Conservation (phyloP, 2,329 filamentous ascomycete genomes). For the Colletotrichum sp. region DNA sequence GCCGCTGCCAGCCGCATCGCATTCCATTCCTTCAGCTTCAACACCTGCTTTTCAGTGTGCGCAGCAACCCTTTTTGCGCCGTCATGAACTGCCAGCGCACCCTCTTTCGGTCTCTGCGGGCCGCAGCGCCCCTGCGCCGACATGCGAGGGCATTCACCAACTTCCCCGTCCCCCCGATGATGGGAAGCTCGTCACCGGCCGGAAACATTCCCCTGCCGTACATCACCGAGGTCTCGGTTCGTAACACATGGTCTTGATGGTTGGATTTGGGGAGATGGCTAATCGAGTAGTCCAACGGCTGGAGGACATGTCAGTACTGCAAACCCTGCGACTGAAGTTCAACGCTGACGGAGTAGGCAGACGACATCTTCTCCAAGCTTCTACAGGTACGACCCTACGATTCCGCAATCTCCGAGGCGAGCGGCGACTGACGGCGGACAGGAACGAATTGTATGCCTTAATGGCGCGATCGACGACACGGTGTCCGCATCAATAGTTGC, state of each 20-base stretch:
- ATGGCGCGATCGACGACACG: constrained; percentile 88
- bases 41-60: neutral
- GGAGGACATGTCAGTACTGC: constrained; percentile 72
- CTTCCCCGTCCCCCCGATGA: constrained; percentile 34
- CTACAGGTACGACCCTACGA: constrained; percentile 61
- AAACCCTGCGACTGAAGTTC: neutral
- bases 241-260: constrained; percentile 17
- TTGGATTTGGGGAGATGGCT: constrained; percentile 21
- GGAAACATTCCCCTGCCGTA: constrained; percentile 62
- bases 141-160: constrained; percentile 48
- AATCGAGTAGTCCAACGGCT: constrained; percentile 69
- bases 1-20: constrained; percentile 1
- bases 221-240: constrained; percentile 61
- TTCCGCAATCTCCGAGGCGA: constrained; percentile 17
- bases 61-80: neutral
- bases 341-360: constrained; percentile 44
- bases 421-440: constrained; percentile 35
- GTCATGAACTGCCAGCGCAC: constrained; percentile 41
- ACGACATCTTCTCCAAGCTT: constrained; percentile 83
- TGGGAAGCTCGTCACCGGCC: constrained; percentile 25
- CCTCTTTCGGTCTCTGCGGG: constrained; percentile 37
- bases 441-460: constrained; percentile 94
- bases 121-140: constrained; percentile 31
- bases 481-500: constrained; percentile 94
- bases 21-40: neutral